Evolutionary conservation across 2,329 filamentous ascomycete species (phyloP), one percentile per base, ranked within the genome.

Genomic region (Gyromitra esculenta): DNA sequence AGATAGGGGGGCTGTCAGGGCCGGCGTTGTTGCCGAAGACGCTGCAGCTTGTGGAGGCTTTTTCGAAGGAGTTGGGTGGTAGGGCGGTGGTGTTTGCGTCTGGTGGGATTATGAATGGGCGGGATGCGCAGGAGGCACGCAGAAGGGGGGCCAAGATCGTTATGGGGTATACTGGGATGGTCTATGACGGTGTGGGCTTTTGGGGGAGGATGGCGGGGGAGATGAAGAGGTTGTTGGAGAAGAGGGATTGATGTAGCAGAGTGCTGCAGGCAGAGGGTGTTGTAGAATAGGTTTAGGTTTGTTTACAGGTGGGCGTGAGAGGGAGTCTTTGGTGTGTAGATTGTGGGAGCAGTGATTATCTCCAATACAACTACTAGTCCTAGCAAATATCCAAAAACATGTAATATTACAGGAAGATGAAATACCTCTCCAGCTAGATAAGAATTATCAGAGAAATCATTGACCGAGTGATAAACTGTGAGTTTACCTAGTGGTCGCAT

Each of bases 131-230:
- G 13, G 87, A 92, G 84, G 89, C 95, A 5, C 86, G 98, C 63
- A 92, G 96, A 80, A 94, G 94, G 0, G 96, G 96, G 7, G 96
- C 96, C 0, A 95, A 91, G 80, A 90, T 96, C 13, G 94, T 93
- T 1, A 96, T 97, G 89, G 87, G 97, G 67, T 98, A 98, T 83
- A 99, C 96, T 0, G 91, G 85, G 0, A 83, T 91, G 81, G 87
- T 89, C 0, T 91, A 91, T 77, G 88, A 88, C 11, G 90, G 90
- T 11, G 85, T 88, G 0, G 90, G 90, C 18, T 91, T 89, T 1
- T 84, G 91, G 18, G 90, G 89, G 57, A 85, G 88, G 81, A 89
- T 91, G 79, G 91, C 91, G 84, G 84, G 84, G 60, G 88, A 91
- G 85, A 88, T 91, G 85, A 86, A 84, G 81, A 69, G 25, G 76